Evolutionary conservation across 2,329 filamentous ascomycete genomes (phyloP).

Genomic region (Ceratocystis harringtonii): DNA sequence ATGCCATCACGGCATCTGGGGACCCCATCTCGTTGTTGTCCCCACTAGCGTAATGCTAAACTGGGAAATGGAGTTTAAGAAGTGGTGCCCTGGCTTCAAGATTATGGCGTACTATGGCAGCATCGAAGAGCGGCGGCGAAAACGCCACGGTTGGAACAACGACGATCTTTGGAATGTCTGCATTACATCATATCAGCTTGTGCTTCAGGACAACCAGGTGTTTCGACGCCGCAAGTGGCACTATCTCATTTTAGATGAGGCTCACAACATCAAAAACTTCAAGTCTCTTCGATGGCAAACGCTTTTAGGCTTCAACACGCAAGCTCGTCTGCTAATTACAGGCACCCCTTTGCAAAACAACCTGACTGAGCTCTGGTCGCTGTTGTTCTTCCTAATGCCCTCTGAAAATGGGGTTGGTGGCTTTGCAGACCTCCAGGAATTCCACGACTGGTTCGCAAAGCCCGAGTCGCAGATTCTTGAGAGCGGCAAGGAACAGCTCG

Average conservation of each 20-base stretch:
- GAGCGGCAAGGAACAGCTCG: conserved; percentile 83
- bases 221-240: conserved; percentile 91
- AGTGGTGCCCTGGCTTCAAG: conserved; percentile 96
- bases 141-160: conserved; percentile 84
- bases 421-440: conserved; percentile 89
- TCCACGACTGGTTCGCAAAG: conserved; percentile 89
- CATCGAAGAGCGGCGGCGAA: conserved; percentile 78
- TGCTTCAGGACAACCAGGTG: conserved; percentile 82
- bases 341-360: conserved; percentile 96
- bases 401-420: conserved; percentile 74
- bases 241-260: conserved; percentile 95
- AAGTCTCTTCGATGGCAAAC: conserved; percentile 95
- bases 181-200: conserved; percentile 94
- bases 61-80: conserved; percentile 99
- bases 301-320: conserved; percentile 82
- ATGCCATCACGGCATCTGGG: conserved; percentile 82
- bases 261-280: conserved; percentile 99
- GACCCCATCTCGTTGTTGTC: conserved; percentile 87
- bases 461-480: conserved; percentile 94
- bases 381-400: conserved; percentile 93
- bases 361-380: conserved; percentile 87
- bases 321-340: conserved; percentile 71
- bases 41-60: conserved; percentile 98
- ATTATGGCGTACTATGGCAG: conserved; percentile 94
- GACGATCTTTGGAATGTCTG: conserved; percentile 93